Evolutionary conservation across 2,329 filamentous ascomycete species (phyloP).

Genomic region (Aspergillus uvarum): DNA sequence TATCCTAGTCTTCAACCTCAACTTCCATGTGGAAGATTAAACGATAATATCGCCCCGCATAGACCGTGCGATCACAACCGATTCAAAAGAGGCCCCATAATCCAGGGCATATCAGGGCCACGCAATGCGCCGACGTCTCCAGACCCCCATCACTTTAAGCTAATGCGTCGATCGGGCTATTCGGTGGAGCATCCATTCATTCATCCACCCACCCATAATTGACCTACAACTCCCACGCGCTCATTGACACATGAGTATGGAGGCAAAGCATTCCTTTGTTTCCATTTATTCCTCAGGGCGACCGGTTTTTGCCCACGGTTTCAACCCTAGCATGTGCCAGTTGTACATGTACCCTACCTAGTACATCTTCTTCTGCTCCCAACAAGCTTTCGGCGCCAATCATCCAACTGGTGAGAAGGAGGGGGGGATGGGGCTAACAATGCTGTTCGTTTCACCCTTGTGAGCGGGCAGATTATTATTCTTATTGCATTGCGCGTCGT

Average conservation of each 20-base stretch:
- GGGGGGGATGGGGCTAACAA: background rate
- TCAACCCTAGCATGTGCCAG: slow-evolving; percentile 1
- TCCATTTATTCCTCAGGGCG: background rate
- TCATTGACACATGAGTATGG: background rate
- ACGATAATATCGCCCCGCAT: background rate
- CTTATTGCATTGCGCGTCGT: background rate
- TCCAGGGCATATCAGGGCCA: background rate
- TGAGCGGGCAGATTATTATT: background rate
- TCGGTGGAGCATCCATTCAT: background rate
- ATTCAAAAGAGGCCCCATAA: background rate
- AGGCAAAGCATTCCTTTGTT: background rate
- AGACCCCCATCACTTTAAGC: background rate
- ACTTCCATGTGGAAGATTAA: too few relatives aligned
- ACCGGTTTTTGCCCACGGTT: background rate
- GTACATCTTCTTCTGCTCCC: background rate
- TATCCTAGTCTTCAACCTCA: too few relatives aligned
- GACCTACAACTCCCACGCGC: too few relatives aligned
- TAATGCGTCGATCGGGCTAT: slow-evolving; percentile 3
- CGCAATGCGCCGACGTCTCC: slow-evolving; percentile 6
- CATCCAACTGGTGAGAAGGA: background rate
- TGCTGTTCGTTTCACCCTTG: background rate
- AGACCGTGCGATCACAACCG: background rate
- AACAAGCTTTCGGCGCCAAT: background rate
- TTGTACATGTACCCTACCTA: background rate
- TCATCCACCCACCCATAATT: too few relatives aligned